phyloP scores from a whole-genome alignment of 495 filamentous ascomycete genomes.

The Penicillium argentinense region DNA sequence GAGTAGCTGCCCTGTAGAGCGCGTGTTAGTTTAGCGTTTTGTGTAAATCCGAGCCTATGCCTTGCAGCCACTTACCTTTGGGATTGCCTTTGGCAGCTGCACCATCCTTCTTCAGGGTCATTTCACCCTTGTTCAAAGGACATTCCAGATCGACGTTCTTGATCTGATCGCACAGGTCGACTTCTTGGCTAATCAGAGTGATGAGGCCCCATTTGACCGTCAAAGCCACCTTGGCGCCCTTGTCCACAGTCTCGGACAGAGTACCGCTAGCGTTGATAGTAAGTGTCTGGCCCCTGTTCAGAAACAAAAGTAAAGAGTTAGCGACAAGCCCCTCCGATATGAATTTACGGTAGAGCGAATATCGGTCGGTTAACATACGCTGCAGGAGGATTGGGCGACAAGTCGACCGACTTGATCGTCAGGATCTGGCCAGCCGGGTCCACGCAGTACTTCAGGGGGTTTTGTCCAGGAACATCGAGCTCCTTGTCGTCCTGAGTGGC shows the following conservation, averaged over 20 bases:
- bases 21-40: constrained; percentile 8
- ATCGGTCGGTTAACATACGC: constrained; percentile 60
- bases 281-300: constrained; percentile 71
- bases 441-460: constrained; percentile 63
- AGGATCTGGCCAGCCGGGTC: constrained; percentile 61
- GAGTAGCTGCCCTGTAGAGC: constrained; percentile 80
- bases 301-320: constrained; percentile 9
- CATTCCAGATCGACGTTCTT: constrained; percentile 85
- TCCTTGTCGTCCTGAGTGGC: constrained; percentile 5
- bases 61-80: too few species aligned
- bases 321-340: neutral
- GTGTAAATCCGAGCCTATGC: neutral
- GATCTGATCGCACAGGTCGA: constrained; percentile 86
- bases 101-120: constrained; percentile 75
- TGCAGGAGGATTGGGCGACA: constrained; percentile 82
- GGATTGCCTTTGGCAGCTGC: constrained; percentile 78
- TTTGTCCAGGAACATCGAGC: constrained; percentile 38
- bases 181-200: constrained; percentile 72
- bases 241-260: constrained; percentile 63
- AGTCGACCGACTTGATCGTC: constrained; percentile 72
- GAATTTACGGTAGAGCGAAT: neutral
- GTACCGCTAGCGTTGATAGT: constrained; percentile 74
- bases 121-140: constrained; percentile 75
- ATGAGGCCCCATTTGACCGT: constrained; percentile 92
- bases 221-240: constrained; percentile 76